phyloP scores from a whole-genome alignment of 352 stramenopile genomes.

The Globisporangium spinosum region DNA sequence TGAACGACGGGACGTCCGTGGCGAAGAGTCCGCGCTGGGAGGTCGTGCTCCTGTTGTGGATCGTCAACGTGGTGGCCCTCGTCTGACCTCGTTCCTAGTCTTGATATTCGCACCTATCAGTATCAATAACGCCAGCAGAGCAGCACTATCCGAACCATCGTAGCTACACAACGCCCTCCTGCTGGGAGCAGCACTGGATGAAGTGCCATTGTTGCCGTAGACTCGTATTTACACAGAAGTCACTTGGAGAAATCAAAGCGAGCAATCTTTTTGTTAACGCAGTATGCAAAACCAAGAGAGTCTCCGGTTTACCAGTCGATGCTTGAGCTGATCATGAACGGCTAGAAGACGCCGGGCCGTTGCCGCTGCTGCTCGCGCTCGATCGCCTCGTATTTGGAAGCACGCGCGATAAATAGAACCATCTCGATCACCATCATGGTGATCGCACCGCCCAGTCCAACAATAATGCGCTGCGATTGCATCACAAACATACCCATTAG shows the following conservation, averaged over 20 bases:
- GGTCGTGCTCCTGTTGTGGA: constrained; percentile 5
- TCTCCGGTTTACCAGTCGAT: not conserved
- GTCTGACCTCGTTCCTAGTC: not conserved
- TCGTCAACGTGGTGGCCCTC: not conserved
- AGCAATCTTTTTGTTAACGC: not conserved
- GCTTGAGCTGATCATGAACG: not conserved
- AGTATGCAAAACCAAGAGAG: not conserved
- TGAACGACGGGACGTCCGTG: constrained; percentile 15
- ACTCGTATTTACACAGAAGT: not conserved
- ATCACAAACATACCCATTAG: not conserved
- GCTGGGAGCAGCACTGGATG: not conserved
- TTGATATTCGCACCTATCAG: not conserved
- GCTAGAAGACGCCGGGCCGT: constrained; percentile 29
- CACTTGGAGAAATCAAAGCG: not conserved
- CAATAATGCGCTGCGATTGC: constrained; percentile 45
- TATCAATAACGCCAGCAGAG: not conserved
- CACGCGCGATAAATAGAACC: constrained; percentile 79
- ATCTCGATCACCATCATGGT: constrained; percentile 89
- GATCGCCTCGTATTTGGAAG: constrained; percentile 61
- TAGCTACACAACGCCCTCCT: not conserved
- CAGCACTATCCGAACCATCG: not conserved
- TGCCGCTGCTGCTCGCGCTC: constrained; percentile 43
- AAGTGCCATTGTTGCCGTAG: not conserved
- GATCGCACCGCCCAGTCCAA: constrained; percentile 66
- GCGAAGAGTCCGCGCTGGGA: not conserved